Evolutionary conservation across 2,329 filamentous ascomycete genomes (phyloP).

Genomic region (Microsporum audouinii): DNA sequence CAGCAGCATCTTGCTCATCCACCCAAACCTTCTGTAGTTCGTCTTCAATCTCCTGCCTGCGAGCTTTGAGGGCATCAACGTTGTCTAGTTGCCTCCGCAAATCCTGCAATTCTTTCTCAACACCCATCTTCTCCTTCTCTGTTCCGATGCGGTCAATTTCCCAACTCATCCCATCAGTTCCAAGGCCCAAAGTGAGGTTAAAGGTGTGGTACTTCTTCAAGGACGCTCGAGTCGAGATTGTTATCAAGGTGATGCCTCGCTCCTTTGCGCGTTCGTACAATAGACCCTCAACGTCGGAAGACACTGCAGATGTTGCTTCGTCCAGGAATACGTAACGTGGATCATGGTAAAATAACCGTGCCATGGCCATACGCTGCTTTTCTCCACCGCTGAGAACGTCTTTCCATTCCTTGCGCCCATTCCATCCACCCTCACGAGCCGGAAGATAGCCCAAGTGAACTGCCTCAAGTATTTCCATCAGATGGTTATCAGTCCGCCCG

Average conservation of each 20-base stretch:
- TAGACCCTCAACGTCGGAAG: constrained; percentile 83
- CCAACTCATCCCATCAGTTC: constrained; percentile 75
- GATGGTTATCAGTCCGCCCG: constrained; percentile 63
- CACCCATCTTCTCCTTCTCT: constrained; percentile 80
- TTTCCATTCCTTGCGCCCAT: constrained; percentile 96
- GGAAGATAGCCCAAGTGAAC: constrained; percentile 81
- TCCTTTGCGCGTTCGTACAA: constrained; percentile 90
- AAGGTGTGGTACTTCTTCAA: constrained; percentile 93
- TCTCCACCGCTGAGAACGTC: constrained; percentile 94
- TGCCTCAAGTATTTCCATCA: constrained; percentile 67
- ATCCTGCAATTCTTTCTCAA: constrained; percentile 82
- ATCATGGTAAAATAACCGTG: constrained; percentile 84
- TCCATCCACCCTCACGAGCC: constrained; percentile 88
- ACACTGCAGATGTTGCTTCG: constrained; percentile 89
- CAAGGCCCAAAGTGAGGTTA: constrained; percentile 73
- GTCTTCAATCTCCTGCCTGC: constrained; percentile 67
- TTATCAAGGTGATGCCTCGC: constrained; percentile 87
- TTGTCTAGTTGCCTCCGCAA: constrained; percentile 66
- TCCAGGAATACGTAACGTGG: constrained; percentile 90
- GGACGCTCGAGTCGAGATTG: constrained; percentile 85
- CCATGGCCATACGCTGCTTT: constrained; percentile 91
- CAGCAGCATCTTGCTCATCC: constrained; percentile 9
- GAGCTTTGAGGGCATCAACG: constrained; percentile 72
- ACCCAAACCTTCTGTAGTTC: constrained; percentile 61
- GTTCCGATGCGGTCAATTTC: constrained; percentile 90